Percentiles rank a stretch among this genome's conserved stretches.
Conservation (phyloP, 352 stramenopile genomes). For the Globisporangium cederbergense region DNA sequence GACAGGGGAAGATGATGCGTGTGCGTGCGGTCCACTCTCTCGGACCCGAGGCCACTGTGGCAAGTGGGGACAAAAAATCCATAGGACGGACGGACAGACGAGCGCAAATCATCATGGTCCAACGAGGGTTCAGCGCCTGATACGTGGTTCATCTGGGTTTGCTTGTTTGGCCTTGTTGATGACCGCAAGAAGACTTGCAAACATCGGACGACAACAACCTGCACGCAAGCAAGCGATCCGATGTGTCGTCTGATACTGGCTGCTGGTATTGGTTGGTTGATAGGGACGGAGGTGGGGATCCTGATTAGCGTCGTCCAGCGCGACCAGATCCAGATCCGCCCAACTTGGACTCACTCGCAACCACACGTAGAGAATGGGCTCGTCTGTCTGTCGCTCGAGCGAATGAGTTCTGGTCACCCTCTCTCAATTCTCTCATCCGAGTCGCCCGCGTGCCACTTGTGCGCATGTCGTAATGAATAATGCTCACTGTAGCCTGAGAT, state of each 20-base stretch:
- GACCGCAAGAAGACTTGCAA: neutral
- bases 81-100: neutral
- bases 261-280: neutral
- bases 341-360: too few species aligned
- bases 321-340: neutral
- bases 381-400: neutral
- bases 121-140: neutral
- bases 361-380: neutral
- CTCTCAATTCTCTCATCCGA: neutral
- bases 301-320: constrained; percentile 11
- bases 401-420: neutral
- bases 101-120: neutral
- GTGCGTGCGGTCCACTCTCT: neutral
- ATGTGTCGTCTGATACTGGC: neutral
- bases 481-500: neutral
- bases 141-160: neutral
- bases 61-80: neutral
- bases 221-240: neutral
- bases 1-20: neutral
- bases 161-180: neutral
- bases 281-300: neutral
- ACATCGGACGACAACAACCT: neutral
- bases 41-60: neutral
- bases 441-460: too few species aligned
- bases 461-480: too few species aligned